A percentile compares a stretch with the other conserved stretches of the same genome.
Conservation (phyloP, 352 stramenopile species). For the Phytophthora pistaciae region DNA sequence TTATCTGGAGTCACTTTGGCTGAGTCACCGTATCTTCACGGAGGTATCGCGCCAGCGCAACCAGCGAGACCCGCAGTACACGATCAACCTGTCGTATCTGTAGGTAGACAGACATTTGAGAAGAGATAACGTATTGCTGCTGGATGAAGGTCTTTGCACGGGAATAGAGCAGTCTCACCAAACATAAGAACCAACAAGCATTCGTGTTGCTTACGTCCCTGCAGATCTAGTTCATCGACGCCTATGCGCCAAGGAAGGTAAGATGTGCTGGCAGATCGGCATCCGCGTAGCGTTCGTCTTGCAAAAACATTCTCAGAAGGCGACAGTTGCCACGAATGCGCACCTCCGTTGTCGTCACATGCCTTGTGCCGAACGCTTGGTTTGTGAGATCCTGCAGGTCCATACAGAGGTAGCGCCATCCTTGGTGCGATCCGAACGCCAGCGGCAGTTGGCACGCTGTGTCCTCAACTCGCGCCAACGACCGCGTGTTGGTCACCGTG, state of each 20-base stretch:
- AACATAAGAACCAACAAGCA: not conserved
- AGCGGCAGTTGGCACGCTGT: constrained; percentile 71
- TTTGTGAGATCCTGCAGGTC: constrained; percentile 76
- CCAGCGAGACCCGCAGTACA: constrained; percentile 87
- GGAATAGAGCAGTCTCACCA: not conserved
- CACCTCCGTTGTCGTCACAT: constrained; percentile 78
- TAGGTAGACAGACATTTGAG: constrained; percentile 34
- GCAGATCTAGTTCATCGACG: not conserved
- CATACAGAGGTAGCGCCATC: constrained; percentile 82
- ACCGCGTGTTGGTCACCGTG: constrained; percentile 74
- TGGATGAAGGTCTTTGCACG: not conserved
- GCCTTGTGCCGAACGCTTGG: constrained; percentile 75
- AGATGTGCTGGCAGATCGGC: constrained; percentile 70
- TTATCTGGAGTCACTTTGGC: constrained; percentile 85
- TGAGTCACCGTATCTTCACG: constrained; percentile 84
- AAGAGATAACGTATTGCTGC: constrained; percentile 1
- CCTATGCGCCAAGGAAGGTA: constrained; percentile 62
- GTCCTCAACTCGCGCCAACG: constrained; percentile 66
- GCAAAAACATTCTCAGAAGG: constrained; percentile 81
- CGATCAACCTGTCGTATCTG: constrained; percentile 88
- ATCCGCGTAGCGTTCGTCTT: constrained; percentile 82
- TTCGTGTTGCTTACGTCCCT: not conserved
- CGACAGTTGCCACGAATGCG: constrained; percentile 72
- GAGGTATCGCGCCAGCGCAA: constrained; percentile 90
- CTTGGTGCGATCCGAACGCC: constrained; percentile 43